Conservation (phyloP, 2,329 filamentous ascomycete genomes). For the Alternaria solani region DNA sequence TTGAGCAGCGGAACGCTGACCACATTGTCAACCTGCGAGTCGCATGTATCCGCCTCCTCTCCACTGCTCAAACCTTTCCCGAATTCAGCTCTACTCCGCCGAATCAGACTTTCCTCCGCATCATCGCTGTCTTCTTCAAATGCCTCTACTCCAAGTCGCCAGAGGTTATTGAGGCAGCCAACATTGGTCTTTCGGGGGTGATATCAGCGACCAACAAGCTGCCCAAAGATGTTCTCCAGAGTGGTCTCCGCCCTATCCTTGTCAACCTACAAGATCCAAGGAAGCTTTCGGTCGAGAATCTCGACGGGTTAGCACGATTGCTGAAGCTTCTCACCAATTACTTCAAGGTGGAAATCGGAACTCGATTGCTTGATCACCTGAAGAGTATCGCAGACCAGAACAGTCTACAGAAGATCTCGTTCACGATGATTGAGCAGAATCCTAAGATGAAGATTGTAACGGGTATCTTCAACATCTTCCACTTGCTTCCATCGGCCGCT, state of each 20-base stretch:
- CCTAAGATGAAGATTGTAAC: slow-evolving; percentile 93
- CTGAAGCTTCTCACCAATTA: slow-evolving; percentile 94
- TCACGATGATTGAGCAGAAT: slow-evolving; percentile 93
- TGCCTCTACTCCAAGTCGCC: slow-evolving; percentile 92
- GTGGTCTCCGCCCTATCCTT: slow-evolving; percentile 91
- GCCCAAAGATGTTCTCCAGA: slow-evolving; percentile 93
- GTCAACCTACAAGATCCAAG: slow-evolving; percentile 96
- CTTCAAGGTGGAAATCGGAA: slow-evolving; percentile 98
- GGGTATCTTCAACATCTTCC: slow-evolving; percentile 95
- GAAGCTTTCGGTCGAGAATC: slow-evolving; percentile 83
- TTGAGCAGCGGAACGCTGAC: slow-evolving; percentile 94
- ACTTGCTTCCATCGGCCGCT: slow-evolving; percentile 89
- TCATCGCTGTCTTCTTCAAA: slow-evolving; percentile 97
- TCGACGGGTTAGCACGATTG: slow-evolving; percentile 89
- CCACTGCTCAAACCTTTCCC: slow-evolving; percentile 90
- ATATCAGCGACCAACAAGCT: slow-evolving; percentile 88
- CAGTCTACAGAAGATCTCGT: slow-evolving; percentile 87
- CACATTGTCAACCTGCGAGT: slow-evolving; percentile 91
- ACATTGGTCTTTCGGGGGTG: slow-evolving; percentile 86
- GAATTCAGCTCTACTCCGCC: slow-evolving; percentile 83
- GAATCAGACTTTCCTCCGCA: slow-evolving; percentile 67
- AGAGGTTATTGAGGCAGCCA: slow-evolving; percentile 92
- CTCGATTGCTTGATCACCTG: slow-evolving; percentile 91
- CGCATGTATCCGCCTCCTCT: slow-evolving; percentile 90
- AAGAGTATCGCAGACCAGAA: slow-evolving; percentile 85